A percentile compares a stretch with the other conserved stretches of the same genome.
Evolutionary conservation across 2,329 filamentous ascomycete species (phyloP).

Genomic region (Xylaria arbuscula): DNA sequence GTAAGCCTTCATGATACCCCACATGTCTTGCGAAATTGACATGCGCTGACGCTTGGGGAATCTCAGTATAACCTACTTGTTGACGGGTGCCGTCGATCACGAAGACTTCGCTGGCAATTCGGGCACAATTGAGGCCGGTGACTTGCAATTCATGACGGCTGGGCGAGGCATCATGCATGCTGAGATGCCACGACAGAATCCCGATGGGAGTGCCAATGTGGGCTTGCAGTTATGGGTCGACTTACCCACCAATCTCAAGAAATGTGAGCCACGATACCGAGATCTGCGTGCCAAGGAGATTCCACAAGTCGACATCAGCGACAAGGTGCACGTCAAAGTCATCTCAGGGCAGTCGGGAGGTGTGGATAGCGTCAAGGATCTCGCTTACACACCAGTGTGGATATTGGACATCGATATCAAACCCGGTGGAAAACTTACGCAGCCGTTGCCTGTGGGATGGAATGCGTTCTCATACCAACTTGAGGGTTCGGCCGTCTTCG

Average conservation of each 20-base stretch:
- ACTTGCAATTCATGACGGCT: conserved; percentile 98
- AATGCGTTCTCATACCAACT: conserved; percentile 91
- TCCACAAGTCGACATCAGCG: conserved; percentile 76
- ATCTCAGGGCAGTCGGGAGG: conserved; percentile 88
- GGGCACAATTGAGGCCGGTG: conserved; percentile 86
- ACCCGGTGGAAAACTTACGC: conserved; percentile 81
- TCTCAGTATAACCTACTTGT: conserved; percentile 68
- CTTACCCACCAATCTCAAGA: conserved; percentile 82
- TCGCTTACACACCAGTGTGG: conserved; percentile 98
- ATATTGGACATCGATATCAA: conserved; percentile 83
- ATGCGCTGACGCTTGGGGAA: conserved; percentile 13
- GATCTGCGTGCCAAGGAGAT: conserved; percentile 85
- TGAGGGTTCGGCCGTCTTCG: conserved; percentile 76
- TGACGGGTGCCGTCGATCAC: conserved; percentile 70
- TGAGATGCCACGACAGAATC: conserved; percentile 88
- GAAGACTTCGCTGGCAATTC: conserved; percentile 57
- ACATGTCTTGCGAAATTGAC: background rate
- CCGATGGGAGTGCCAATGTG: conserved; percentile 80
- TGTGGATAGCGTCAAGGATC: conserved; percentile 85
- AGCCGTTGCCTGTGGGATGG: conserved; percentile 82
- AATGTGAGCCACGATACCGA: conserved; percentile 90
- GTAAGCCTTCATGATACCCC: conserved; percentile 31
- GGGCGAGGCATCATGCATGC: conserved; percentile 92
- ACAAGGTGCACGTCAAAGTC: conserved; percentile 83
- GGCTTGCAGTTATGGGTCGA: conserved; percentile 98